phyloP scores from a whole-genome alignment of 345 rosid species.

The Clausena lansium region DNA sequence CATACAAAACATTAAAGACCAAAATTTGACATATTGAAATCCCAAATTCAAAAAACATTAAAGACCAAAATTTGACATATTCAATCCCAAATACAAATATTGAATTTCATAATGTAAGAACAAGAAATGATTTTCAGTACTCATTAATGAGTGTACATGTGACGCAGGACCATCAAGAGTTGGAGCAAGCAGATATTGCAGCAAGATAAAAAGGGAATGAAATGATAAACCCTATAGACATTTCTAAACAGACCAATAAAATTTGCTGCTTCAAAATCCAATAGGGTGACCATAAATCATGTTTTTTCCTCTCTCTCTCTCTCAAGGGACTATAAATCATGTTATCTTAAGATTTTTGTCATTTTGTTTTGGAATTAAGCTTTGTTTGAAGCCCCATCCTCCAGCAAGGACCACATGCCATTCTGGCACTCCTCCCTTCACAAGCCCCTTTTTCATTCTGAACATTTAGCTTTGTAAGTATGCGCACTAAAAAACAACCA shows the following conservation, averaged over 20 bases:
- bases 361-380: slow-evolving; percentile 14
- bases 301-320: too few relatives aligned
- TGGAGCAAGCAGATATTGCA: slow-evolving; percentile 23
- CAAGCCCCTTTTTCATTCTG: slow-evolving; percentile 12
- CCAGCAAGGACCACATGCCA: slow-evolving; percentile 39
- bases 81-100: slow-evolving; percentile 23
- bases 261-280: slow-evolving; percentile 7
- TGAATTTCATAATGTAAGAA: slow-evolving; percentile 15
- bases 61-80: slow-evolving; percentile 16
- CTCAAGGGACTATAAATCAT: neutral
- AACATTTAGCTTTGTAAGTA: slow-evolving; percentile 7
- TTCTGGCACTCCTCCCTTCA: slow-evolving; percentile 11
- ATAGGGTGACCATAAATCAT: neutral
- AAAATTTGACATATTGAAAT: slow-evolving; percentile 14
- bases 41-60: slow-evolving; percentile 27
- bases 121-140: slow-evolving; percentile 10
- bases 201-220: slow-evolving; percentile 5
- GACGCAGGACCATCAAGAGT: slow-evolving; percentile 35
- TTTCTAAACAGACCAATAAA: slow-evolving; percentile 14
- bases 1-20: slow-evolving; percentile 28
- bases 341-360: slow-evolving; percentile 26
- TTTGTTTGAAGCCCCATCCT: slow-evolving; percentile 25
- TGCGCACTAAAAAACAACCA: slow-evolving; percentile 1
- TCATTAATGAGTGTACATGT: slow-evolving; percentile 48
- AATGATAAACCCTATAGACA: slow-evolving; percentile 1